Evolutionary conservation across 2,329 filamentous ascomycete species (phyloP).

Genomic region (Byssochlamys sp.): DNA sequence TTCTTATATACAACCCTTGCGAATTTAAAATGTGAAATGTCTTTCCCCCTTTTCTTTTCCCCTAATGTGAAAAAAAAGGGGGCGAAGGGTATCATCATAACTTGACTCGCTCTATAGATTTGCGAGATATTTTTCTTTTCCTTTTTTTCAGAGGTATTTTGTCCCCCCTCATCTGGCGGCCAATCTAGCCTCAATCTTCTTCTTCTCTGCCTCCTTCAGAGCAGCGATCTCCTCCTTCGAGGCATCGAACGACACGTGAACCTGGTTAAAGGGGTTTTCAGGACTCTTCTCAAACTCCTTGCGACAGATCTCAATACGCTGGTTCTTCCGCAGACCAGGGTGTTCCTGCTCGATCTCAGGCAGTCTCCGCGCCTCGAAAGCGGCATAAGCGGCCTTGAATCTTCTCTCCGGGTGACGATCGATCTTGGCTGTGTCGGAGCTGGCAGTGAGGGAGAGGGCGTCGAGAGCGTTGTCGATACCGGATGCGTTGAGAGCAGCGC

Average conservation of each 20-base stretch:
- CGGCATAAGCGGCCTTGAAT: constrained; percentile 74
- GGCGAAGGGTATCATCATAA: neutral
- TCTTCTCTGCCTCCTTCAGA: constrained; percentile 56
- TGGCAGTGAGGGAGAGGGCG: constrained; percentile 61
- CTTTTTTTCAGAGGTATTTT: too few species aligned
- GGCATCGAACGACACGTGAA: constrained; percentile 64
- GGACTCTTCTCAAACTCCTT: constrained; percentile 93
- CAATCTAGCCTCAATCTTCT: constrained; percentile 65
- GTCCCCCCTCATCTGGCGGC: constrained; percentile 11
- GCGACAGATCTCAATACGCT: constrained; percentile 70
- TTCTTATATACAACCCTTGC: neutral
- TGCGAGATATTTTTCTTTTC: constrained; percentile 10
- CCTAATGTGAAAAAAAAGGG: neutral
- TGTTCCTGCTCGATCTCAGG: constrained; percentile 79
- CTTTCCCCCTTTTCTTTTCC: neutral
- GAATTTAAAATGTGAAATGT: neutral
- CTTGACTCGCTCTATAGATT: neutral
- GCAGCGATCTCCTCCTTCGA: constrained; percentile 64
- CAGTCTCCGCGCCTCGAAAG: constrained; percentile 70
- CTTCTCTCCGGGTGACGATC: constrained; percentile 82
- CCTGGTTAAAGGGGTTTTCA: constrained; percentile 93
- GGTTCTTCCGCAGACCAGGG: constrained; percentile 67
- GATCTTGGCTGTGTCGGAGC: constrained; percentile 54
- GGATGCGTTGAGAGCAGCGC: constrained; percentile 62
- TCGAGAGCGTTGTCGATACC: constrained; percentile 93